These are phyloP conservation scores for Capronia americana DNA, from an alignment of 2,329 filamentous ascomycete genomes.

Conservation along the genomic window DNA sequence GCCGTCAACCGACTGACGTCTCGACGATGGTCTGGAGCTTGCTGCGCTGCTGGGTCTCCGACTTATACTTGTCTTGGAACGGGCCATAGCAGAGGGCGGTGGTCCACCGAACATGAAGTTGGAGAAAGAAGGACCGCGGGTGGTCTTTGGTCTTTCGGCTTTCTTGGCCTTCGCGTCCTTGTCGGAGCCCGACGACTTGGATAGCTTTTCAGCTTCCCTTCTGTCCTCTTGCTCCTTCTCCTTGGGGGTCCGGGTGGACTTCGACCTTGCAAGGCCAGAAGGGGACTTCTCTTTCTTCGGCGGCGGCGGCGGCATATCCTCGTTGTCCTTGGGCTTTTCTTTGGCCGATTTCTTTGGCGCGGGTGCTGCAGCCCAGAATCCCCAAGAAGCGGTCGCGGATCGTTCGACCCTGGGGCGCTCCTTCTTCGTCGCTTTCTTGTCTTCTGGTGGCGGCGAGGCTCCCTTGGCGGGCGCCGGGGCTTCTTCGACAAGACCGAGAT, in stretches of 20 bases:
- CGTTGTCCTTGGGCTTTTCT: constrained; percentile 55
- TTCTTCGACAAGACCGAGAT: constrained; percentile 40
- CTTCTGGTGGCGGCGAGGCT: constrained; percentile 62
- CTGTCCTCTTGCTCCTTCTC: constrained; percentile 64
- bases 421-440: constrained; percentile 68
- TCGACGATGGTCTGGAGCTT: constrained; percentile 62
- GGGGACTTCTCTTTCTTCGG: constrained; percentile 50
- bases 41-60: constrained; percentile 64
- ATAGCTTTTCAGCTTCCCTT: constrained; percentile 62
- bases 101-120: constrained; percentile 70
- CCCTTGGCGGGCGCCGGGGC: constrained; percentile 44
- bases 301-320: constrained; percentile 38
- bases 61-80: constrained; percentile 66
- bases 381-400: constrained; percentile 73
- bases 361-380: constrained; percentile 70
- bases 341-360: constrained; percentile 55
- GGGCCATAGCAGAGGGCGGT: constrained; percentile 58
- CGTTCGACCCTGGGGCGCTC: constrained; percentile 79
- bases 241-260: constrained; percentile 60
- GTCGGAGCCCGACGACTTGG: constrained; percentile 76
- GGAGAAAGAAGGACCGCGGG: constrained; percentile 65
- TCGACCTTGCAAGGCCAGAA: constrained; percentile 59
- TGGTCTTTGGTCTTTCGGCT: constrained; percentile 60
- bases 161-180: constrained; percentile 64
- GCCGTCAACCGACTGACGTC: constrained; percentile 73